These are phyloP conservation scores for Mortierella sp. DNA, from an alignment of 371 early-diverging fungal species.

Conservation along the genomic window DNA sequence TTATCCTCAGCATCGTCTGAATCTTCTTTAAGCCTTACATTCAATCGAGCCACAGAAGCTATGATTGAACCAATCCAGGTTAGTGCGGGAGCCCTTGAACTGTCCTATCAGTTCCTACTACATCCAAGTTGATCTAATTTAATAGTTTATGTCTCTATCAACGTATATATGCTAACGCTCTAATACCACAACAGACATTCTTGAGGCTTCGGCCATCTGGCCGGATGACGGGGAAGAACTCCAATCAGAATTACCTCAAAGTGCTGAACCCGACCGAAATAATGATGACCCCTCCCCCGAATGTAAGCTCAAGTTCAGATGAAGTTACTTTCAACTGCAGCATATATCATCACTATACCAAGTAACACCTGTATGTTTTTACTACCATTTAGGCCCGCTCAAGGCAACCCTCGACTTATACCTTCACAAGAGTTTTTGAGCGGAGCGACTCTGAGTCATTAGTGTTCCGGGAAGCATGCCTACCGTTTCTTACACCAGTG, in stretches of 20 bases:
- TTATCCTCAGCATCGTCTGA: conserved; percentile 13
- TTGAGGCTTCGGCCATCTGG: conserved; percentile 59
- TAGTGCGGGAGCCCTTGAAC: too few species aligned
- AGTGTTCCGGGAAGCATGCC: conserved; percentile 71
- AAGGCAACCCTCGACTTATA: conserved; percentile 67
- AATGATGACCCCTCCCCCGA: conserved; percentile 39
- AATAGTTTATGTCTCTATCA: too few species aligned
- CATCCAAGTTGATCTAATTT: too few species aligned
- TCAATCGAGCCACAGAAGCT: background rate
- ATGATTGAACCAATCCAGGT: conserved; percentile 64
- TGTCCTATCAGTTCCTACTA: background rate
- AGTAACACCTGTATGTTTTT: background rate
- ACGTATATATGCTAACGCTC: too few species aligned
- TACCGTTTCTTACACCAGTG: conserved; percentile 66
- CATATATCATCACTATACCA: background rate
- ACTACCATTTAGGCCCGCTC: conserved; percentile 50
- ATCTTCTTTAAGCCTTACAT: conserved; percentile 5
- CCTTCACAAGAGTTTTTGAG: conserved; percentile 76
- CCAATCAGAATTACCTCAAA: conserved; percentile 8
- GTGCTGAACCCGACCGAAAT: conserved; percentile 60
- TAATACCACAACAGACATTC: conserved; percentile 55
- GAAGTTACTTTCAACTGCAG: too few species aligned
- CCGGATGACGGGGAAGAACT: conserved; percentile 1
- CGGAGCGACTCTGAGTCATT: conserved; percentile 61
- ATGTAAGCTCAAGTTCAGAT: conserved; percentile 15